Base-by-base conservation (phyloP, 805 yeast species). In the Grigorovia transvaalensis region DNA sequence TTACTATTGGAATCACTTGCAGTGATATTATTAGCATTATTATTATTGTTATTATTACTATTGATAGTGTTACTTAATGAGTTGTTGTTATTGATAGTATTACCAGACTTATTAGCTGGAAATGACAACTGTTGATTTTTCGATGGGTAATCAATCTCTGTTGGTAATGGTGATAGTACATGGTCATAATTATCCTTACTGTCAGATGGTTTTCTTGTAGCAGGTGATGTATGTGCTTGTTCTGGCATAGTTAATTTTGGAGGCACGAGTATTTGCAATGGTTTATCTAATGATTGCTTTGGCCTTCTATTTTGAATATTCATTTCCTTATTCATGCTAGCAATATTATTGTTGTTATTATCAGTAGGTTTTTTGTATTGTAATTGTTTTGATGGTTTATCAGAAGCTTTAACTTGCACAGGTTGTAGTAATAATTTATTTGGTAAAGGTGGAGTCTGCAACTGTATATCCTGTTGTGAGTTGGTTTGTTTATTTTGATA, bases 181-280 rank as follows among this genome's bases (percentile, higher is more conserved):
- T 51, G 54, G 45, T 63, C 63, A 40, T 61, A 55, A 3, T 58
- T 63, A 15, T 56, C 60, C 33, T 57, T 57, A 7, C 52, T 52
- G 11, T 63, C 69, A 15, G 61, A 48, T 12, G 61, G 54, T 46
- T 65, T 67, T 51, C 69, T 61, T 20, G 51, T 56, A 2, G 62
- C 78, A 62, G 73, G 77, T 64, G 69, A 79, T 59, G 63, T 80
- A 70, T 71, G 78, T 52, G 68, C 77, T 71, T 64, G 73, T 67
- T 72, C 82, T 62, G 71, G 80, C 68, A 56, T 72, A 60, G 69
- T 74, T 62, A 70, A 62, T 61, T 60, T 68, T 57, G 71, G 78
- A 60, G 64, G 78, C 61, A 56, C 61, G 51, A 64, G 45, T 2
- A 64, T 56, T 50, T 59, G 56, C 46, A 63, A 50, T 19, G 55